These are phyloP conservation scores for Elaeagnus macrophylla DNA, from an alignment of 306 rosid genomes.

Conservation along the genomic window DNA sequence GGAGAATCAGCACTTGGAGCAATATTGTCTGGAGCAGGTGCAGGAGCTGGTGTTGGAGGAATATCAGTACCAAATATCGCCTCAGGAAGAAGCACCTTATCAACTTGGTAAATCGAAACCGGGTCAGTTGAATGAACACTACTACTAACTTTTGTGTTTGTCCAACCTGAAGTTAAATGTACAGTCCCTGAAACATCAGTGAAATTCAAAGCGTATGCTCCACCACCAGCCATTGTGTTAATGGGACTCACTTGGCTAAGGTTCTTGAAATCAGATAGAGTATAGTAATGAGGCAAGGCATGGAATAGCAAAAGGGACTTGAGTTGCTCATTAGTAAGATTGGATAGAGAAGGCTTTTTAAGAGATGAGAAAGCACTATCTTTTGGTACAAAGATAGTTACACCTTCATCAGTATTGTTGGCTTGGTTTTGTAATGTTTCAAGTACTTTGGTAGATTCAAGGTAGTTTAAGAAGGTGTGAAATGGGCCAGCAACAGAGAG, in stretches of 20 bases:
- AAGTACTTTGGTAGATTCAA: constrained; percentile 66
- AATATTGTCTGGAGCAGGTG: constrained; percentile 48
- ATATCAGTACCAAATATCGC: constrained; percentile 80
- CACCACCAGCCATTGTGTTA: constrained; percentile 76
- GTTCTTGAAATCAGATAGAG: constrained; percentile 61
- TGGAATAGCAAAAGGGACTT: constrained; percentile 74
- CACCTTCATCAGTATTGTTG: constrained; percentile 82
- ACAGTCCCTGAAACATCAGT: constrained; percentile 63
- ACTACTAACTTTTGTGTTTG: constrained; percentile 66
- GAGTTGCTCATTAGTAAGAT: constrained; percentile 56
- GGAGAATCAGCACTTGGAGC: constrained; percentile 82
- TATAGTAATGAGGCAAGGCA: constrained; percentile 74
- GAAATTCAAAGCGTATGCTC: constrained; percentile 53
- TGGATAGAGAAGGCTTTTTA: constrained; percentile 53
- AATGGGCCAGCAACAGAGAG: constrained; percentile 87
- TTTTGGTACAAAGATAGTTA: constrained; percentile 79
- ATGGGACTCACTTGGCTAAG: constrained; percentile 43
- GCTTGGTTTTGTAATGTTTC: constrained; percentile 93
- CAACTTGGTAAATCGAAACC: constrained; percentile 73
- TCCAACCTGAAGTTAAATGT: constrained; percentile 65
- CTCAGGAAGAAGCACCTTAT: constrained; percentile 71
- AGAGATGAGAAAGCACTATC: constrained; percentile 55
- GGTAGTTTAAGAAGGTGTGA: constrained; percentile 60
- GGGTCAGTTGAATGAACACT: constrained; percentile 82
- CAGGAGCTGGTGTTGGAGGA: constrained; percentile 78